These are phyloP conservation scores for Serendipita sp. DNA, from an alignment of 768 basidiomycete genomes.

Conservation along the genomic window DNA sequence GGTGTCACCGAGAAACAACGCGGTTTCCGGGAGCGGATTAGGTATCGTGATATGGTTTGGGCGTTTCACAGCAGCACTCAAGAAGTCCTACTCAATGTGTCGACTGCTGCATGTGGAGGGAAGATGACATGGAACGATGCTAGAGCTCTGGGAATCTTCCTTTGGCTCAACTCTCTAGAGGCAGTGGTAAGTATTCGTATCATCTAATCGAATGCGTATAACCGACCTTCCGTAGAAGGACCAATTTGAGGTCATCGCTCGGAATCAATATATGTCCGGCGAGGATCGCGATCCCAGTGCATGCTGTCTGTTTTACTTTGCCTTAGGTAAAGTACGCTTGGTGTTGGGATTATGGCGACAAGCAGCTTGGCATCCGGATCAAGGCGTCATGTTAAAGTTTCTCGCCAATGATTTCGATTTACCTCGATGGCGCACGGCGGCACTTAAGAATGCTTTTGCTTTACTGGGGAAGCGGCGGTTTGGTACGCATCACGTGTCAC, in stretches of 20 bases:
- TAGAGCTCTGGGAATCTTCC: constrained; percentile 63
- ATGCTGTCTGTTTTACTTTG: constrained; percentile 89
- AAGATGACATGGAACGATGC: constrained; percentile 90
- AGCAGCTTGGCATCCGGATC: constrained; percentile 85
- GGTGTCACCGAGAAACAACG: constrained; percentile 16
- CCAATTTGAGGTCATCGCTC: constrained; percentile 76
- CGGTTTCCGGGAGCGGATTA: constrained; percentile 49
- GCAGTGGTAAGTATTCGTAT: constrained; percentile 41
- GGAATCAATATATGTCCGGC: constrained; percentile 82
- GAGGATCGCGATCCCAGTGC: constrained; percentile 77
- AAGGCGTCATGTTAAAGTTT: constrained; percentile 79
- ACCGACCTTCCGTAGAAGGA: constrained; percentile 34
- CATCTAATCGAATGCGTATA: background rate
- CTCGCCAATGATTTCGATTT: constrained; percentile 76
- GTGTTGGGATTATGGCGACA: constrained; percentile 95
- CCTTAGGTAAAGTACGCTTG: constrained; percentile 78
- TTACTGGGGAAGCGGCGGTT: constrained; percentile 81
- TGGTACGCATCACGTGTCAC: constrained; percentile 35
- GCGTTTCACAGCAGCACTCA: constrained; percentile 94
- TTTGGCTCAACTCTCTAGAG: constrained; percentile 77
- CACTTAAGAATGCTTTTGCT: constrained; percentile 91
- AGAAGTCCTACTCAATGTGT: constrained; percentile 59
- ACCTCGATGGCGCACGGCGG: constrained; percentile 79
- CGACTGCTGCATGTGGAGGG: constrained; percentile 53
- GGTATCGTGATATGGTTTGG: constrained; percentile 93